Evolutionary conservation across 345 rosid genomes (phyloP), one percentile per base, ranked within the genome.

Genomic region (Linum trigynum): DNA sequence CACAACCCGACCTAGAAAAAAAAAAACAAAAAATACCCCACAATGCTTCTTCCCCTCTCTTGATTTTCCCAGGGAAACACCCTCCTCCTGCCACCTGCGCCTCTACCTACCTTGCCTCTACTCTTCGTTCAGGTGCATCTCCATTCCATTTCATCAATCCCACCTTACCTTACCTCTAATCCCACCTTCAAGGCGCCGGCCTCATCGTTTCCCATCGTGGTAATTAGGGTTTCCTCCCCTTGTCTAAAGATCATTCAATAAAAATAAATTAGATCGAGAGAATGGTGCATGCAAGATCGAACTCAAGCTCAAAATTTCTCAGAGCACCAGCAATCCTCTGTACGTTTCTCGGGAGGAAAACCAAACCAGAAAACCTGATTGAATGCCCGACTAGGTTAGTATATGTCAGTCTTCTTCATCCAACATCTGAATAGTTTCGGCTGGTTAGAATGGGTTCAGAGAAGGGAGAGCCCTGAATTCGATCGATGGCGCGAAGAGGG

Each of bases 151-250:
- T 23, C 32, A 23, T 23, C 32, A 23, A 23, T 23, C 32, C 32
- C 32, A 23, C 32, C 32, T 23, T 23, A 23, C 32, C 32, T 23
- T 23, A 23, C 32, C 32, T 23, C 32, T 23, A 23, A 23, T 61
- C 62, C 87, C 39, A 71, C 67, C 51, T 40, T 39, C 14, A 17
- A n/a, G 43, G 16, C 71, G 39, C 36, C 8, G 41, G 2, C 39
- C 10, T 51, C 41, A 42, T n/a, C 23, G 64, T 36, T 59, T 43
- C 38, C 48, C 57, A 4, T 40, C 61, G 67, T 17, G 68, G 61
- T 40, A 61, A 9, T 73, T 64, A 72, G 78, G 79, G 72, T 74
- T 79, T 57, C 64, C 56, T 38, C 66, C n/a, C 16, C 55, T 63
- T 50, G 45, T 4, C 59, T n/a, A 56, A 3, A 48, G 41, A 65